Evolutionary conservation across 768 basidiomycete genomes (phyloP).

Genomic region (Lactarius quietus): DNA sequence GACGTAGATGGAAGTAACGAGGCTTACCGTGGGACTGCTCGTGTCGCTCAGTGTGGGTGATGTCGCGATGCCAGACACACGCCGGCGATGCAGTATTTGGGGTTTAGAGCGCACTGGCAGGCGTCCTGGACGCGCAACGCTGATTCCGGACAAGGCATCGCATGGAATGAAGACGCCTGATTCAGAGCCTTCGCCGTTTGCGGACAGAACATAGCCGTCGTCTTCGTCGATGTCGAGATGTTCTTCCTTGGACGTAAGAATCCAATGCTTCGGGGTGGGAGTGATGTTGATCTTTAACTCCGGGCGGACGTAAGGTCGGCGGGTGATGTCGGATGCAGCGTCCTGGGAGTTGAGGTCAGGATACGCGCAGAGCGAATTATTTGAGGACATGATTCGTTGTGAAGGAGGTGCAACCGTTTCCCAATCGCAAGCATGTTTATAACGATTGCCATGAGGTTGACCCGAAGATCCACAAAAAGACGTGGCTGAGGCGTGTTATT

Average conservation of each 20-base stretch:
- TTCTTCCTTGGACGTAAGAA: not conserved
- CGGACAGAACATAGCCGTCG: conserved; percentile 25
- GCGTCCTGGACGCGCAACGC: conserved; percentile 11
- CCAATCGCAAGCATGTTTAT: conserved; percentile 2
- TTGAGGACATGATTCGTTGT: conserved; percentile 6
- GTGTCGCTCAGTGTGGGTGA: conserved; percentile 6
- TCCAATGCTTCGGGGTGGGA: conserved; percentile 10
- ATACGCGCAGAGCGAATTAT: not conserved
- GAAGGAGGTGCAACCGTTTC: not conserved
- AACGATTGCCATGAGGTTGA: not conserved
- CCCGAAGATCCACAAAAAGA: not conserved
- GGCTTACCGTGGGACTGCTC: conserved; percentile 17
- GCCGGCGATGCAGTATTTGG: conserved; percentile 14
- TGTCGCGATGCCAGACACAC: not conserved
- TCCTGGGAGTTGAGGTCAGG: conserved; percentile 1
- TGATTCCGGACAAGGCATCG: conserved; percentile 13
- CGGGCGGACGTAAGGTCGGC: conserved; percentile 12
- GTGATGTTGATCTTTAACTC: conserved; percentile 7
- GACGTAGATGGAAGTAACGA: not conserved
- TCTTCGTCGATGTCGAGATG: conserved; percentile 23
- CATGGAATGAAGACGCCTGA: conserved; percentile 12
- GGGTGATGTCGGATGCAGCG: not conserved
- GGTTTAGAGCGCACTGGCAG: conserved; percentile 19
- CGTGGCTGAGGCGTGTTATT: conserved; percentile 6
- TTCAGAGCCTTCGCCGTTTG: conserved; percentile 17